Percentiles rank a stretch among this genome's conserved stretches.
These are phyloP conservation scores for Aegilops tauschii DNA, from an alignment of 176 grass and related monocot species.

Conservation along the genomic window DNA sequence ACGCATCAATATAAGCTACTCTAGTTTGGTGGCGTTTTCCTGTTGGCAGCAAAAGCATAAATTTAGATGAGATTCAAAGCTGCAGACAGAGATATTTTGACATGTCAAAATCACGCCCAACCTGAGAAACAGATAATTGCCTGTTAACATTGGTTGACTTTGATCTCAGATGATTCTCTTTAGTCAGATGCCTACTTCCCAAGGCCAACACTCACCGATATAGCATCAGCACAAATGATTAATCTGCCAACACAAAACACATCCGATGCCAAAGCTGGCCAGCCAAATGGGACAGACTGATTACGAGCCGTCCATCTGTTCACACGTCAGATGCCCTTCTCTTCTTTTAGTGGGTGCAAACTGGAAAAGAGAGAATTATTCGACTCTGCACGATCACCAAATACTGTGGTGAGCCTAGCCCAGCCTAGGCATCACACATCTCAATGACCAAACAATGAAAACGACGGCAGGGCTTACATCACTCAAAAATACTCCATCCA, in stretches of 20 bases:
- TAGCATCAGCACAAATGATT: neutral
- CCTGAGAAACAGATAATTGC: neutral
- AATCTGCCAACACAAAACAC: neutral
- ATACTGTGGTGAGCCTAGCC: neutral
- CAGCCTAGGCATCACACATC: neutral
- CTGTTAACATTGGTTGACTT: neutral
- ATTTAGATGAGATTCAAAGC: neutral
- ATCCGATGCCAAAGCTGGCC: neutral
- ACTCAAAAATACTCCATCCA: neutral
- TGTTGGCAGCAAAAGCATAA: neutral
- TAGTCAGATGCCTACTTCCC: constrained; percentile 10
- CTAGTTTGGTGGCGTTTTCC: neutral
- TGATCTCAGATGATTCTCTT: neutral
- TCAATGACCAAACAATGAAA: neutral
- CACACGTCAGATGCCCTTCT: neutral
- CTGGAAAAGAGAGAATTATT: neutral
- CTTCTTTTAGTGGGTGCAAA: neutral
- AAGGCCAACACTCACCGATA: neutral
- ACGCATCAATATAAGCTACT: too few species aligned
- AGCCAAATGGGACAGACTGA: neutral
- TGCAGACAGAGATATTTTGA: neutral
- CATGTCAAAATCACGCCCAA: neutral
- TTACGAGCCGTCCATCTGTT: neutral
- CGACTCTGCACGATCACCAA: neutral
- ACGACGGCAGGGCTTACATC: neutral